Conservation (phyloP, 495 filamentous ascomycete species). For the Trichocladium antarcticum region DNA sequence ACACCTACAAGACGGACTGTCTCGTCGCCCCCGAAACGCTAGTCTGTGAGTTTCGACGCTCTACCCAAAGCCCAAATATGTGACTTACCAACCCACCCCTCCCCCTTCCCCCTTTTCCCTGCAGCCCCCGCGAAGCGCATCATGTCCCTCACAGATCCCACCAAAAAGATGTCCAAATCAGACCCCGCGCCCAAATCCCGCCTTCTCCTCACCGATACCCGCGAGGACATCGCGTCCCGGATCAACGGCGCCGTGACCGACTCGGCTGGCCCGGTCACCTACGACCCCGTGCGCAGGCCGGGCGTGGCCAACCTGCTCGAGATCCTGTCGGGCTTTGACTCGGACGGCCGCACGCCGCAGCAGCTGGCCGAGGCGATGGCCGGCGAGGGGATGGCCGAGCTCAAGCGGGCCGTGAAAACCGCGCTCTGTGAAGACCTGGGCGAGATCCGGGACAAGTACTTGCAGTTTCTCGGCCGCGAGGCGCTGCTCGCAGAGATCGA, state of each 20-base stretch:
- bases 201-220: conserved; percentile 67
- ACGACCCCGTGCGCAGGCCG: conserved; percentile 58
- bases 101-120: background rate
- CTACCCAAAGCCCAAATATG: background rate
- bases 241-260: conserved; percentile 72
- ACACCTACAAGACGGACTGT: conserved; percentile 53
- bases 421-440: conserved; percentile 45
- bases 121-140: conserved; percentile 56
- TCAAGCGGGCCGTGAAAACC: conserved; percentile 55
- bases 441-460: conserved; percentile 52
- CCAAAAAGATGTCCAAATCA: conserved; percentile 89
- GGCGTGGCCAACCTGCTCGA: conserved; percentile 81
- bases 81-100: background rate
- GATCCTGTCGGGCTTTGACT: conserved; percentile 56
- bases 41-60: conserved; percentile 46
- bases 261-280: conserved; percentile 48
- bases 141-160: conserved; percentile 74
- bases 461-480: conserved; percentile 40
- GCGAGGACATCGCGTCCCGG: conserved; percentile 51
- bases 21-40: conserved; percentile 56
- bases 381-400: conserved; percentile 44
- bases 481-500: conserved; percentile 44
- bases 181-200: conserved; percentile 54
- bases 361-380: conserved; percentile 46
- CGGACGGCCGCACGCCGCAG: conserved; percentile 32